These are phyloP conservation scores for Malassezia pachydermatis DNA, from an alignment of 1,284 basidiomycete genomes.

Conservation along the genomic window DNA sequence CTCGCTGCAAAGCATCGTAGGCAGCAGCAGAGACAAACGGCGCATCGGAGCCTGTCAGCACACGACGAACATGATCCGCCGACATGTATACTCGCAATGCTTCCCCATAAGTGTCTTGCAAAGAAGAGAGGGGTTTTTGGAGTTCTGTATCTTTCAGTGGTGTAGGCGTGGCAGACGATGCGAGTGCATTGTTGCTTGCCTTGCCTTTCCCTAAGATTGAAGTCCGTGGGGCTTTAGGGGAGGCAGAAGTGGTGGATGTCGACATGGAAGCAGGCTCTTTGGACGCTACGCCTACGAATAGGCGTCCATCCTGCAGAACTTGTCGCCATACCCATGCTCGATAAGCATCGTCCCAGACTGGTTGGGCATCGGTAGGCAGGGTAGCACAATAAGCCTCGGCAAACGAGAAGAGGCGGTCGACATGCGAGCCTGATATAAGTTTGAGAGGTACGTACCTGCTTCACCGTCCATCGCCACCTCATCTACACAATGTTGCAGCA, in stretches of 20 bases:
- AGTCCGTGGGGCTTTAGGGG: not conserved
- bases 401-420: constrained; percentile 11
- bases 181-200: not conserved
- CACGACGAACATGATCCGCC: constrained; percentile 61
- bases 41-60: constrained; percentile 72
- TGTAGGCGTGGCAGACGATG: not conserved
- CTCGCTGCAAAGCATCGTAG: constrained; percentile 72
- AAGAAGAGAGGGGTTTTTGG: constrained; percentile 50
- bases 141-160: constrained; percentile 15
- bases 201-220: constrained; percentile 8
- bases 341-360: constrained; percentile 64
- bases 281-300: constrained; percentile 55
- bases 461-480: constrained; percentile 75
- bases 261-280: constrained; percentile 11
- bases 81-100: constrained; percentile 64
- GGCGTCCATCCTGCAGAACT: constrained; percentile 61
- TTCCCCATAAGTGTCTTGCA: constrained; percentile 41
- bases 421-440: constrained; percentile 47
- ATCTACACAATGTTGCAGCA: constrained; percentile 62
- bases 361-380: constrained; percentile 42
- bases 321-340: constrained; percentile 69
- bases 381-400: constrained; percentile 24
- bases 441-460: constrained; percentile 63
- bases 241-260: too few species aligned
- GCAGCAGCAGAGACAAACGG: constrained; percentile 69